Evolutionary conservation across 2,329 filamentous ascomycete genomes (phyloP), one percentile per base, ranked within the genome.

Genomic region (Myotisia sp.): DNA sequence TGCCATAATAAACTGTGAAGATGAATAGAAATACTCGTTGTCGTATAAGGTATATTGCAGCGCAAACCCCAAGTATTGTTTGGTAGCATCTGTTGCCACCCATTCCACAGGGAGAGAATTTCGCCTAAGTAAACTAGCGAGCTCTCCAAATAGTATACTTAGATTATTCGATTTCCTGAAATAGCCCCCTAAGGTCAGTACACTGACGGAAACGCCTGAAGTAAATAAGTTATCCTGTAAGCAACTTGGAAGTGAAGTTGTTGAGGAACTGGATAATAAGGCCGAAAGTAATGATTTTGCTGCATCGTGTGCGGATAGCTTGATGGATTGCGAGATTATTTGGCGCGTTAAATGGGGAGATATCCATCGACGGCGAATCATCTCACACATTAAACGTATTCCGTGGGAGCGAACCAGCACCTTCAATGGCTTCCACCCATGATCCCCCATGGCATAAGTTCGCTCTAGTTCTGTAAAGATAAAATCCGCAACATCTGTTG

Each of bases 381-480:
- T 52, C 23, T 48, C 46, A 27, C 52, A 53, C 12, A 62, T 47
- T 32, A 60, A 36, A 37, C 50, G 44, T 26, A 61, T 53, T 7
- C 58, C 58, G 39, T 59, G 57, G 2, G 55, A 48, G 14, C 58
- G 56, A 19, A 58, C 56, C 34, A 56, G 54, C 39, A 58, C 53
- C 16, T 55, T 57, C 10, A 62, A 46, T 26, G 58, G 58, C 32
- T 44, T 50, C 58, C 58, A 62, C 13, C 57, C 57, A 37, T 40
- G 40, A 16, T 49, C 48, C 28, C 33, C 22, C 8, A 51, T 49
- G 2, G 55, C 51, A 44, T 60, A 62, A 31, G 51, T 50, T 19
- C 47, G 42, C 38, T 62, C 58, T 33, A 62, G 37, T 37, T 62
- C 56, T 5, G 56, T 60, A 39, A 60, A 59, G 37, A 60, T 58